Percentiles rank a stretch among this genome's conserved stretches.
Evolutionary conservation across 306 rosid species (phyloP).

Genomic region (Vigna trinervia): DNA sequence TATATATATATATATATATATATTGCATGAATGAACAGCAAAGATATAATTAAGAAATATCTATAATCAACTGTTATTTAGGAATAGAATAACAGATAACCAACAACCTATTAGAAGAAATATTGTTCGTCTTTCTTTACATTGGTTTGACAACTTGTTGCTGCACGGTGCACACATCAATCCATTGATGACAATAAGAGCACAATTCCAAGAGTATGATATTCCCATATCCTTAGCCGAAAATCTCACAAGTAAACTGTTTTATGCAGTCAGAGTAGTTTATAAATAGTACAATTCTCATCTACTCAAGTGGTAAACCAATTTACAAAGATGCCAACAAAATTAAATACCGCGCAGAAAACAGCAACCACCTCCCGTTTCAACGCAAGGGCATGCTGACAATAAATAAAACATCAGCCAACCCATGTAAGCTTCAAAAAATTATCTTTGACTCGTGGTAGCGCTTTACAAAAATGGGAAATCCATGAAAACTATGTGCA

Average conservation of each 20-base stretch:
- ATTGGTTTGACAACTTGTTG: neutral
- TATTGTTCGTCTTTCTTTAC: slow-evolving; percentile 5
- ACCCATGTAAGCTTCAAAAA: slow-evolving; percentile 45
- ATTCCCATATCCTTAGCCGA: slow-evolving; percentile 18
- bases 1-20: too few relatives aligned
- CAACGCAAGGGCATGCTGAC: slow-evolving; percentile 44
- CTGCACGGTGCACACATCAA: neutral
- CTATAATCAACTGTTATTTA: neutral
- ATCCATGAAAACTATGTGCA: slow-evolving; percentile 56
- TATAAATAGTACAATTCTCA: slow-evolving; percentile 31
- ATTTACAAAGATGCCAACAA: slow-evolving; percentile 51
- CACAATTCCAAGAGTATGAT: slow-evolving; percentile 8
- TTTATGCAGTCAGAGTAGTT: neutral
- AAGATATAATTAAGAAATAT: neutral
- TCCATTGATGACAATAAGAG: neutral
- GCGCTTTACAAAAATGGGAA: slow-evolving; percentile 54
- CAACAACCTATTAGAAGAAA: neutral
- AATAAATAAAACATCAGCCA: slow-evolving; percentile 52
- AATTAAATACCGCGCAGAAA: slow-evolving; percentile 40
- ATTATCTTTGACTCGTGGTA: slow-evolving; percentile 45
- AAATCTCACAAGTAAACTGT: slow-evolving; percentile 6
- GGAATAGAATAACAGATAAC: neutral
- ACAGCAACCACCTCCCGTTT: slow-evolving; percentile 36
- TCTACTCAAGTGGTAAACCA: neutral
- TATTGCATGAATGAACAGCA: neutral